Conservation (phyloP, 2,329 filamentous ascomycete species). For the Mycosphaerella sp. region DNA sequence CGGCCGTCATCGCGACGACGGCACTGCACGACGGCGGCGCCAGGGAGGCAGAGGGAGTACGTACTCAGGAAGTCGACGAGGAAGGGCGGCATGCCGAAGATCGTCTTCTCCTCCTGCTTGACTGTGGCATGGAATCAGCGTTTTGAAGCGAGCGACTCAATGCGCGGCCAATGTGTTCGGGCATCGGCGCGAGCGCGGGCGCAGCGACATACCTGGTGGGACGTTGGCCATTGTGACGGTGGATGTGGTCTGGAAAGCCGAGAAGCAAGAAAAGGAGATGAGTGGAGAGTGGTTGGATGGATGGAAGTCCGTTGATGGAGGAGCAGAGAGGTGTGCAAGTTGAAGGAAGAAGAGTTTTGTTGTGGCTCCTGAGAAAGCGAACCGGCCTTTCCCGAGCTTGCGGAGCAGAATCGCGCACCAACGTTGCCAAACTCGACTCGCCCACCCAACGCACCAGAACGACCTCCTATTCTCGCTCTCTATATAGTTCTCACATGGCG, state of each 20-base stretch:
- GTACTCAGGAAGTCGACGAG: conserved; percentile 98
- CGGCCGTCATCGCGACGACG: conserved; percentile 9
- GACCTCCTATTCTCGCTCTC: too few species aligned
- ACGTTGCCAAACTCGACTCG: background rate
- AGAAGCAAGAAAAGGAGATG: conserved; percentile 5
- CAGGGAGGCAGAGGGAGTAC: conserved; percentile 41
- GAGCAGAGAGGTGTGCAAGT: background rate
- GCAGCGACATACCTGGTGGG: conserved; percentile 17
- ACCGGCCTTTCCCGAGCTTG: background rate
- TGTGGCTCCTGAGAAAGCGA: background rate
- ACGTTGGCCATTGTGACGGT: conserved; percentile 27
- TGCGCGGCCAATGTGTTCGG: conserved; percentile 7
- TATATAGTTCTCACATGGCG: too few species aligned
- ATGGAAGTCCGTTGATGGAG: conserved; percentile 5
- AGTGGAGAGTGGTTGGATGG: conserved; percentile 4
- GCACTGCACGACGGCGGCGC: conserved; percentile 1
- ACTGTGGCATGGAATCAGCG: conserved; percentile 11
- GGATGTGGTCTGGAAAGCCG: conserved; percentile 10
- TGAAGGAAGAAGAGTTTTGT: background rate
- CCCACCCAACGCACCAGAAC: too few species aligned
- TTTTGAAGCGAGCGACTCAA: conserved; percentile 7
- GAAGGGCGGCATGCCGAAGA: conserved; percentile 57
- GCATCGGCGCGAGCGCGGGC: conserved; percentile 7
- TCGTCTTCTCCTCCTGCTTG: conserved; percentile 16
- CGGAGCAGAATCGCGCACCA: background rate